phyloP scores from a whole-genome alignment of 805 yeast genomes.

The Dipodascopsis uninucleata region DNA sequence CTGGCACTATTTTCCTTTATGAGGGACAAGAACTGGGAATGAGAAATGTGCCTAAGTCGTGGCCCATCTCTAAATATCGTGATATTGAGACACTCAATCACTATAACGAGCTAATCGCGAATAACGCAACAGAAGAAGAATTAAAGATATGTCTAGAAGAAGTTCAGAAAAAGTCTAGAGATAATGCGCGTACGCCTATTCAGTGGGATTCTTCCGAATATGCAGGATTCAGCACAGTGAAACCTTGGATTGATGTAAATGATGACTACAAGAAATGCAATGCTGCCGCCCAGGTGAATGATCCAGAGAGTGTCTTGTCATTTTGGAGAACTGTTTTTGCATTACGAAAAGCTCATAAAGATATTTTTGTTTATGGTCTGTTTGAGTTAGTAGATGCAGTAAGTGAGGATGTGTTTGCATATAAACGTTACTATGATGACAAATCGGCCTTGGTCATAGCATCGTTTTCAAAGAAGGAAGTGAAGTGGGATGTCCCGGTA shows the following conservation, averaged over 20 bases:
- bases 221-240: constrained; percentile 30
- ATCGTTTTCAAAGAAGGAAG: constrained; percentile 1
- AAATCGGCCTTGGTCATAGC: constrained; percentile 3
- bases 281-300: constrained; percentile 44
- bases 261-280: constrained; percentile 49
- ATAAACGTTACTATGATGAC: constrained; percentile 3
- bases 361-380: constrained; percentile 45
- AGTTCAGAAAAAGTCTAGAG: constrained; percentile 45
- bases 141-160: constrained; percentile 2
- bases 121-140: constrained; percentile 2
- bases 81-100: constrained; percentile 50
- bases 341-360: constrained; percentile 44
- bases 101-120: constrained; percentile 31
- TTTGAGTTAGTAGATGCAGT: constrained; percentile 43
- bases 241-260: constrained; percentile 51
- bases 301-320: constrained; percentile 44
- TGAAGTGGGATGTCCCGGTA: constrained; percentile 8
- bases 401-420: constrained; percentile 7
- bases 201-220: constrained; percentile 46
- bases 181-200: constrained; percentile 52
- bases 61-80: constrained; percentile 49
- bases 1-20: constrained; percentile 55
- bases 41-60: constrained; percentile 32
- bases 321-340: constrained; percentile 46
- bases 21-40: constrained; percentile 55